Base-by-base conservation (phyloP, 2,329 filamentous ascomycete species). In the Phialophora macrospora region DNA sequence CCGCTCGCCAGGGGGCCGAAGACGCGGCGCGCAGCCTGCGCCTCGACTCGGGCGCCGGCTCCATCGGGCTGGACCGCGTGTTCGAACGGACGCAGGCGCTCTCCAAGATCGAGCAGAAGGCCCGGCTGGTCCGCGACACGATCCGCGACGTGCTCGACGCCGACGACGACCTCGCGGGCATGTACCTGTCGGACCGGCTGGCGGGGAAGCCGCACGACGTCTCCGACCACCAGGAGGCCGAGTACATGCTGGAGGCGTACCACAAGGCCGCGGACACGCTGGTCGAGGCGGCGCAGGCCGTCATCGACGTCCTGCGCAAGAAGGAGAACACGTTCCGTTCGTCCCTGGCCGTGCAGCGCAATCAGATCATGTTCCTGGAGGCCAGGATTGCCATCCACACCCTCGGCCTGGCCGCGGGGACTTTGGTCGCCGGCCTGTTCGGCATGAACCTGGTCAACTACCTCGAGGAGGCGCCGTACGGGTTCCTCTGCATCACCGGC, bases 301-400 rank as follows among this genome's bases (percentile, higher is more conserved):
- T 77, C 48, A 68, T 74, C 46, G 69, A 67, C 2, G 70, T 77
- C 32, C 73, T 78, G 6, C 71, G 70, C 7, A 74, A 72, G 14
- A 78, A 75, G 8, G 74, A 75, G 52, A 74, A 75, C 17, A 77
- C 73, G 0, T 75, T 77, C 24, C 70, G 75, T 41, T 75, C 75
- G 0, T 71, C 75, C 17, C 62, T 79, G 46, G 73, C 75, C 41
- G 76, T 77, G 49, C 74, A 75, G 38, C 73, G 76, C 4, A 79
- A 79, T 54, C 76, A 78, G 63, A 78, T 79, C 67, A 76, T 79
- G 75, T 71, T 78, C 2, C 72, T 79, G 11, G 76, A 78, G 60
- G 74, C 75, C 7, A 73, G 75, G 66, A 69, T 79, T 30, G 76
- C 77, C 67, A 77, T 78, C 38, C 69, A 74, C 58, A 78, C 77